Evolutionary conservation across 2,329 filamentous ascomycete genomes (phyloP).

Genomic region (Colletotrichum lupini): DNA sequence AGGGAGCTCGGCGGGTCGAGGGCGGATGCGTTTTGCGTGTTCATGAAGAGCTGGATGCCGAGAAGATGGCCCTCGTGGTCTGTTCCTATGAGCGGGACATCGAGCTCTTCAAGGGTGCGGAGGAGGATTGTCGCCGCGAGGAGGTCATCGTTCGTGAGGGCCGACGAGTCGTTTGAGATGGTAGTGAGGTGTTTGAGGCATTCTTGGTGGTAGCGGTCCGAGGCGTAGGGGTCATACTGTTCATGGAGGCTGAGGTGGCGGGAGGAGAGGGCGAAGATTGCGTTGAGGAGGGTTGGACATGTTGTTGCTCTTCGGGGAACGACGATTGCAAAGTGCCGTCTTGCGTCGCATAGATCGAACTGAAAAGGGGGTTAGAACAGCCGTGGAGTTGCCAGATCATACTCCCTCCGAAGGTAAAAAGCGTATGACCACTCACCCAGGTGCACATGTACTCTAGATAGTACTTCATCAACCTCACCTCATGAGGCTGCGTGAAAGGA

Average conservation of each 20-base stretch:
- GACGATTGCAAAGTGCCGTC: slow-evolving; percentile 58
- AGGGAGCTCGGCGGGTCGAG: slow-evolving; percentile 52
- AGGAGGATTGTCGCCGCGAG: slow-evolving; percentile 67
- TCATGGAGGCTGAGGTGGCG: slow-evolving; percentile 58
- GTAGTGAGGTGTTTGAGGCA: slow-evolving; percentile 53
- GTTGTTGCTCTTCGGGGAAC: slow-evolving; percentile 62
- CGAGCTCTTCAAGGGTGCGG: slow-evolving; percentile 66
- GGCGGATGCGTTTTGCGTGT: slow-evolving; percentile 47
- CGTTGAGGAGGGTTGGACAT: slow-evolving; percentile 62
- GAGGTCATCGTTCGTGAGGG: slow-evolving; percentile 59
- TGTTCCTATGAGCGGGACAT: slow-evolving; percentile 48
- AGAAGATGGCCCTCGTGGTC: slow-evolving; percentile 59
- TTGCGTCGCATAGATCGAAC: slow-evolving; percentile 34
- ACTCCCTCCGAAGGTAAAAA: no score
- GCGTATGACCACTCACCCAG: slow-evolving; percentile 34
- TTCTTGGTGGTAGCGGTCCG: slow-evolving; percentile 63
- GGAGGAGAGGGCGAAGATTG: slow-evolving; percentile 64
- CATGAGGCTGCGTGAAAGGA: slow-evolving; percentile 38
- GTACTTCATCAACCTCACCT: slow-evolving; percentile 42
- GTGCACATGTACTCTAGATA: slow-evolving; percentile 44
- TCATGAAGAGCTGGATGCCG: slow-evolving; percentile 59
- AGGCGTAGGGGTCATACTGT: slow-evolving; percentile 58
- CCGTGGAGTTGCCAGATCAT: not conserved
- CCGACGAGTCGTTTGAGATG: slow-evolving; percentile 52
- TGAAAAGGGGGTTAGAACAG: not conserved